Percentiles rank a stretch among this genome's conserved stretches.
These are phyloP conservation scores for Penicillium riverlandense DNA, from an alignment of 495 filamentous ascomycete species.

Conservation along the genomic window DNA sequence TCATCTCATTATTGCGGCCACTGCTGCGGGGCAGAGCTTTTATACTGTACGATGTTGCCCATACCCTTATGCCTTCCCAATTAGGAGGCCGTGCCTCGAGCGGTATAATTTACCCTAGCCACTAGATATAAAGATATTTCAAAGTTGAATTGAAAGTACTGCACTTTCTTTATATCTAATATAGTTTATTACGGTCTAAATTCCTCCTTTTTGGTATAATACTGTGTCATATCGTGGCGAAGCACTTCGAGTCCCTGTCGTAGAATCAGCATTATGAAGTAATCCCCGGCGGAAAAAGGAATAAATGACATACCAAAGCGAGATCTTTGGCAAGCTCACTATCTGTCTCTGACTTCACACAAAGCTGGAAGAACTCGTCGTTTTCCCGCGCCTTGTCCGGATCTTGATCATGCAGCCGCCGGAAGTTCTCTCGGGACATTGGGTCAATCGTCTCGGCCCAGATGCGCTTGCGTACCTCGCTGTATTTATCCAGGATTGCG, in stretches of 20 bases:
- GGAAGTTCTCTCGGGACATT: slow-evolving; percentile 46
- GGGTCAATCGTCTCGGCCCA: slow-evolving; percentile 50
- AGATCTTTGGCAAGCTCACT: slow-evolving; percentile 14
- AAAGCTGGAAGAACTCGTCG: slow-evolving; percentile 32
- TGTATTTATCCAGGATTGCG: slow-evolving; percentile 50
- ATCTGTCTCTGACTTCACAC: slow-evolving; percentile 17
- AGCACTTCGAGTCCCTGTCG: slow-evolving; percentile 19
- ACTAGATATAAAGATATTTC: too few relatives aligned
- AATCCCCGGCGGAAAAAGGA: neutral
- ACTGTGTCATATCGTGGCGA: slow-evolving; percentile 25
- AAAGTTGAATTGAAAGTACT: too few relatives aligned
- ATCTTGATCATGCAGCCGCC: slow-evolving; percentile 26
- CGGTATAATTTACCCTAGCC: too few relatives aligned
- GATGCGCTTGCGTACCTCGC: slow-evolving; percentile 48
- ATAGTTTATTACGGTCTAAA: neutral
- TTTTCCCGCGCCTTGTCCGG: slow-evolving; percentile 24
- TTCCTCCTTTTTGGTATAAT: slow-evolving; percentile 8
- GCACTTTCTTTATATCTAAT: slow-evolving; percentile 5
- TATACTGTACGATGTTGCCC: too few relatives aligned
- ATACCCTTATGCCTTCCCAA: too few relatives aligned
- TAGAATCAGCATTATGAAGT: neutral
- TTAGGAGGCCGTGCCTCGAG: too few relatives aligned
- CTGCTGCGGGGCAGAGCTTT: too few relatives aligned
- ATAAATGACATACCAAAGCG: slow-evolving; percentile 12
- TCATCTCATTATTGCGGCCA: too few relatives aligned